Base-by-base conservation (phyloP, 257 asterid genomes). In the Lycium barbarum region DNA sequence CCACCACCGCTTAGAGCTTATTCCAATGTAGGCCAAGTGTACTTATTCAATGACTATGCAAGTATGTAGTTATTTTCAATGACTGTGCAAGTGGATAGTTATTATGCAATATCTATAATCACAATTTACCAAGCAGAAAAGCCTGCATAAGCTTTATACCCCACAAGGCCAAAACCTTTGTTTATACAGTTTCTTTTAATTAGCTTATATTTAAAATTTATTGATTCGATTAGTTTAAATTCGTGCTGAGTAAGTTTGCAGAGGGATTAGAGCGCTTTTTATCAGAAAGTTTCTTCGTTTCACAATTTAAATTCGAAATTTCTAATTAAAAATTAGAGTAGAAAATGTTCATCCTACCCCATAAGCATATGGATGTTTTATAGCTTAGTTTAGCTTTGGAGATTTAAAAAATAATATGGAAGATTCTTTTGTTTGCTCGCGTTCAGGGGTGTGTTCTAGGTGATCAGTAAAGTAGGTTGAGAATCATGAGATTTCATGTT, bases 11-110 rank as follows among this genome's bases (percentile, higher is more conserved):
- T 45, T 43, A 2, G 38, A 38, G 7, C 58, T 45, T 72, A 45
- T 72, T 72, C 80, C 58, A 72, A 45, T 9, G 58, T 43, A 10
- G 15, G 43, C 11, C 59, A 73, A 73, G 59, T 72, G 79, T 71
- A 43, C 55, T 9, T 71, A 40, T 40, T 71, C 79, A 72, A 45
- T 72, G 58, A 4, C 18, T 4, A 71, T n/a, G 51, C 53, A 68
- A 68, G 51, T 68, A 49, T 47, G 35, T 53, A 0, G 9, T 53
- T 53, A 47, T 3, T 47, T 47, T 6, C 51, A 47, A 3, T 55
- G 61, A 3, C 20, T 57, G 14, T 18, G 9, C 63, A 58, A 58
- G 22, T 59, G 11, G 65, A n/a, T 43, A 70, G 45, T 40, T 40
- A 2, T 40, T 40, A 5, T 71, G 40, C 79, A 4, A 40, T 54